Base-by-base conservation (phyloP, 2,329 filamentous ascomycete genomes). In the Pseudogymnoascus pannorum region DNA sequence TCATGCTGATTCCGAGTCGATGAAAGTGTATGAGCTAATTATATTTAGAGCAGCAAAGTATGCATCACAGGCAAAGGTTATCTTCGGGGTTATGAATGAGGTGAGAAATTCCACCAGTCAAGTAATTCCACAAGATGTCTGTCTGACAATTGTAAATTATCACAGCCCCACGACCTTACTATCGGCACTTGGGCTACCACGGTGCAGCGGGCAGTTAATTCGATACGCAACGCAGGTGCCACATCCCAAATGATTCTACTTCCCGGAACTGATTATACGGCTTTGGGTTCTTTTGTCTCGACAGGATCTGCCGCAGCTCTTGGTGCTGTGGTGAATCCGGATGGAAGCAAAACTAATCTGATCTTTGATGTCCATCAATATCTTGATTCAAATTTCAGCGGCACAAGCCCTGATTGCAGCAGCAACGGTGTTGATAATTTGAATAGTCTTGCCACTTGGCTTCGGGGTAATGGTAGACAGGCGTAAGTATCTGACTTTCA, bases 21-120 rank as follows among this genome's bases (percentile, higher is more conserved):
- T 48, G 12, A 6, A 14, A 16, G 1, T 26, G 12, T 11, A 5
- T 48, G 1, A 5, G 42, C 22, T 48, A 26, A 48, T 26, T 48
- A 9, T 48, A 2, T 26, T 48, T 5, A 48, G 42, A 2, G 85
- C 86, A 1, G 76, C 73, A 1, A 82, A 83, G 68, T 89, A 88
- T 71, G 77, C 76, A 18, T 68, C 69, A 11, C 63, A 64, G 26
- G 70, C 76, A 59, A 82, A 80, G 65, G 75, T 88, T 35, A 77
- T 82, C 4, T 87, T 88, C 64, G 85, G 84, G 31, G 70, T 89
- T 58, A 88, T 88, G 85, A 89, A 89, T 71, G 87, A 86, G 73
- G 42, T 48, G 42, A 48, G 42, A 48, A 26, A 7, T 16, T 16
- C 22, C 84, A 84, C 5, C 5, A 2, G 26, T 0, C 14, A 26